phyloP scores from a whole-genome alignment of 108 stramenopile genomes.

The Mediolabrus comicus region DNA sequence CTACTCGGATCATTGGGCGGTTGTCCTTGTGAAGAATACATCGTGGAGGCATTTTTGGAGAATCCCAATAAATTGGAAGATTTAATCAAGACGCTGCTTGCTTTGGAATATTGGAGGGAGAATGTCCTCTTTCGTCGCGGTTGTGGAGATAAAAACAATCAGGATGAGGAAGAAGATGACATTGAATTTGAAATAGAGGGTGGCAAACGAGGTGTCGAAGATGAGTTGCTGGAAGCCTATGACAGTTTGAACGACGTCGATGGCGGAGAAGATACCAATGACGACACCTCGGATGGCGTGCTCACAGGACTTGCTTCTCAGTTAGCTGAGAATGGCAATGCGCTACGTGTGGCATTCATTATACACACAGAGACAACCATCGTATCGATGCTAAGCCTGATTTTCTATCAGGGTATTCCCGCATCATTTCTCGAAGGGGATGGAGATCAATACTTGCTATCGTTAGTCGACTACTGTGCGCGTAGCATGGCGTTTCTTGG shows the following conservation, averaged over 20 bases:
- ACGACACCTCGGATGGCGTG: background rate
- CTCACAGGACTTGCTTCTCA: conserved; percentile 9
- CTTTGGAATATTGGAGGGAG: conserved; percentile 46
- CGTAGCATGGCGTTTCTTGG: conserved; percentile 47
- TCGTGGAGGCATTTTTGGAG: conserved; percentile 43
- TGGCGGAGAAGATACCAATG: background rate
- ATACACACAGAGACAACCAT: conserved; percentile 50
- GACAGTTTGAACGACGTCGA: background rate
- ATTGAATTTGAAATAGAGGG: background rate
- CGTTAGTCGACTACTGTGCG: conserved; percentile 54
- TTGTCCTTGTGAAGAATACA: conserved; percentile 19
- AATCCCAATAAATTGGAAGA: conserved; percentile 12
- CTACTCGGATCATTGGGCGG: background rate
- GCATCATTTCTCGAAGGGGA: conserved; percentile 20
- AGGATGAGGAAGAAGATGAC: background rate
- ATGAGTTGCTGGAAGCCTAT: background rate
- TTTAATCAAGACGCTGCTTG: conserved; percentile 30
- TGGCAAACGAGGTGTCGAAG: background rate
- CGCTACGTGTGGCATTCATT: conserved; percentile 31
- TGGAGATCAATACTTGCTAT: conserved; percentile 25
- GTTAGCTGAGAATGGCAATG: conserved; percentile 42
- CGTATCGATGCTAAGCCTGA: conserved; percentile 32
- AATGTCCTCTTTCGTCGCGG: conserved; percentile 24
- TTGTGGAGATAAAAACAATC: background rate
- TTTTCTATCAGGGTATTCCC: conserved; percentile 37